A percentile compares a stretch with the other conserved stretches of the same genome.
These are phyloP conservation scores for Saccharomycopsis schoenii DNA, from an alignment of 805 yeast species.

Conservation along the genomic window DNA sequence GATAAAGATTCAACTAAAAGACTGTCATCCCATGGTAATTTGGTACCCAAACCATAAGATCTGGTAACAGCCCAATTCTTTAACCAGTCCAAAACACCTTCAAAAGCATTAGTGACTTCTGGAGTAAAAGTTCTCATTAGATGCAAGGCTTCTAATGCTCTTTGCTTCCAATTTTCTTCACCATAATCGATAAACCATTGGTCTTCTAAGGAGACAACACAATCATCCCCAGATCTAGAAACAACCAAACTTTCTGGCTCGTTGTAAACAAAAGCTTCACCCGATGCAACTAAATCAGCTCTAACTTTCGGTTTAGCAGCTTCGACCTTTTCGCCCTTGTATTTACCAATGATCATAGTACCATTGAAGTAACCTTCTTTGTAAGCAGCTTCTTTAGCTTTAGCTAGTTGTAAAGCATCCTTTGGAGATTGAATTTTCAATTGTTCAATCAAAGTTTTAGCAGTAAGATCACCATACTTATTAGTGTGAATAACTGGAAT, in stretches of 20 bases:
- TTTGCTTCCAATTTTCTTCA: conserved; percentile 79
- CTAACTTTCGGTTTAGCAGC: conserved; percentile 81
- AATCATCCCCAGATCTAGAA: conserved; percentile 93
- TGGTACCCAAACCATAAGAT: conserved; percentile 91
- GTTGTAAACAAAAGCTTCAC: conserved; percentile 79
- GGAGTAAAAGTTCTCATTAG: conserved; percentile 68
- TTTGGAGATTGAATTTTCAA: conserved; percentile 92
- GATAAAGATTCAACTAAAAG: conserved; percentile 90
- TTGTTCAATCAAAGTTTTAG: conserved; percentile 73
- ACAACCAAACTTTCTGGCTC: conserved; percentile 89
- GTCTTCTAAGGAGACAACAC: conserved; percentile 94
- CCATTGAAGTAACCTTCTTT: conserved; percentile 96
- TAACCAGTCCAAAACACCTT: conserved; percentile 91
- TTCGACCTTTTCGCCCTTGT: conserved; percentile 84
- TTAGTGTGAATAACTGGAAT: conserved; percentile 70
- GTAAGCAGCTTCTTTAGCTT: conserved; percentile 90
- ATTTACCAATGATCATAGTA: conserved; percentile 66
- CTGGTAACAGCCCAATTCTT: conserved; percentile 98
- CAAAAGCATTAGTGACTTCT: conserved; percentile 86
- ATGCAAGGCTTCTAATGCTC: conserved; percentile 70
- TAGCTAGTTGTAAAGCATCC: conserved; percentile 75
- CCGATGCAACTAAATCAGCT: conserved; percentile 65
- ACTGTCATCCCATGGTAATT: conserved; percentile 92
- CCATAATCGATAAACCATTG: conserved; percentile 99
- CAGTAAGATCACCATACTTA: conserved; percentile 81